Evolutionary conservation across 345 rosid genomes (phyloP).

Genomic region (Euphorbia lathyris): DNA sequence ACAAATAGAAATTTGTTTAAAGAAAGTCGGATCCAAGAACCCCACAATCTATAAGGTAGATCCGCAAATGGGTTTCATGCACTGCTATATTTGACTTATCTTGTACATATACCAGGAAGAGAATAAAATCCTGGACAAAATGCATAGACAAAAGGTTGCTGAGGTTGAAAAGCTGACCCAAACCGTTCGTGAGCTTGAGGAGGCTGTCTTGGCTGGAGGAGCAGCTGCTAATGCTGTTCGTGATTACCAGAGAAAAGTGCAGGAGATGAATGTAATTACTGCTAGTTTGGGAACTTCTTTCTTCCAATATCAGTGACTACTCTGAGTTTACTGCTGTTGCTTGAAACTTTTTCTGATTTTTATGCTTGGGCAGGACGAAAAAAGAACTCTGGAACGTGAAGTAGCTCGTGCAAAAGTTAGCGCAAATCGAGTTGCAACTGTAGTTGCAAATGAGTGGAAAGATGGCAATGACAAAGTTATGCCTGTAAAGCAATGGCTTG

Average conservation of each 20-base stretch:
- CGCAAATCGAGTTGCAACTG: conserved; percentile 50
- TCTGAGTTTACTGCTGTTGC: conserved; percentile 3
- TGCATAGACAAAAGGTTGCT: conserved; percentile 52
- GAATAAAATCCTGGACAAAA: conserved; percentile 47
- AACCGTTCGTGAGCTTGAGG: conserved; percentile 52
- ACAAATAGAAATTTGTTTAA: too few species aligned
- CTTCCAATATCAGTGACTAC: neutral
- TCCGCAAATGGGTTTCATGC: neutral
- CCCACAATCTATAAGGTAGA: too few species aligned
- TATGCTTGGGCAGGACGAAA: conserved; percentile 40
- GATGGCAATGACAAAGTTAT: conserved; percentile 51
- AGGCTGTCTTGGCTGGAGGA: conserved; percentile 51
- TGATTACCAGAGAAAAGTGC: conserved; percentile 45
- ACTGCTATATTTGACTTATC: neutral
- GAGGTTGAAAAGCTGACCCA: conserved; percentile 55
- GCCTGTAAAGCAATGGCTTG: conserved; percentile 53
- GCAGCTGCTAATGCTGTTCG: conserved; percentile 57
- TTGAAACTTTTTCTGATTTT: conserved; percentile 21
- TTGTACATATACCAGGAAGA: conserved; percentile 35
- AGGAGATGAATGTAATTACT: conserved; percentile 42
- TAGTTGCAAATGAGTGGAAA: conserved; percentile 55
- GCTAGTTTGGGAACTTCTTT: conserved; percentile 10
- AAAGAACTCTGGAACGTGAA: conserved; percentile 44
- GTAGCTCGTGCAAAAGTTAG: conserved; percentile 49
- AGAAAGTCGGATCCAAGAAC: too few species aligned